A percentile compares a stretch with the other conserved stretches of the same genome.
These are phyloP conservation scores for Cryptosporidium andersoni DNA, from an alignment of 169 alveolate genomes.

Conservation along the genomic window DNA sequence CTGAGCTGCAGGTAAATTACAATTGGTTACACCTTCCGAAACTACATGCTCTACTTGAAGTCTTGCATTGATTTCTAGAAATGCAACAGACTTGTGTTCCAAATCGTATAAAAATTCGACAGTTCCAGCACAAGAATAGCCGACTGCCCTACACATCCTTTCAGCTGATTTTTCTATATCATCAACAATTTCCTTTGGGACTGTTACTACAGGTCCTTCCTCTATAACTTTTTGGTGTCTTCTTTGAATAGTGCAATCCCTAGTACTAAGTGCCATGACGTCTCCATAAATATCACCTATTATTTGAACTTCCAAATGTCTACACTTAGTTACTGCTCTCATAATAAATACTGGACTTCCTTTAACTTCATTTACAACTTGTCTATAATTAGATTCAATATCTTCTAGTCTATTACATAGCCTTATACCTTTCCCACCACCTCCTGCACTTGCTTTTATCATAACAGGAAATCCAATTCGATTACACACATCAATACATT, in stretches of 20 bases:
- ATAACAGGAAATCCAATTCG: conserved; percentile 93
- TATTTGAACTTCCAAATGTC: conserved; percentile 89
- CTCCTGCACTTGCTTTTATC: conserved; percentile 96
- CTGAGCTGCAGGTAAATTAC: conserved; percentile 84
- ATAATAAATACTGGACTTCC: conserved; percentile 64
- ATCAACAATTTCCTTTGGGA: conserved; percentile 80
- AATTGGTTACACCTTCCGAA: conserved; percentile 90
- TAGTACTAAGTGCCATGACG: conserved; percentile 86
- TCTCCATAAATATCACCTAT: conserved; percentile 89
- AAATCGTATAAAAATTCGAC: conserved; percentile 90
- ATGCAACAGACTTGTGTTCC: conserved; percentile 80
- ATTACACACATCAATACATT: conserved; percentile 82
- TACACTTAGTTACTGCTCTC: conserved; percentile 69
- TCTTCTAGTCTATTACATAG: conserved; percentile 77
- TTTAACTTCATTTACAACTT: conserved; percentile 73
- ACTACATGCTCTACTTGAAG: conserved; percentile 94
- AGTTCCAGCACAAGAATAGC: conserved; percentile 87
- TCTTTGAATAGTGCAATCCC: conserved; percentile 93
- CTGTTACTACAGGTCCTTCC: conserved; percentile 89
- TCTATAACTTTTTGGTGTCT: conserved; percentile 92
- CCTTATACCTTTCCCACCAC: conserved; percentile 96
- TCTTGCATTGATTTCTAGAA: conserved; percentile 89
- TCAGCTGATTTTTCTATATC: conserved; percentile 89
- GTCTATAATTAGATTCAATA: conserved; percentile 77
- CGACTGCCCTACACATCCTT: conserved; percentile 86